Evolutionary conservation across 2,329 filamentous ascomycete species (phyloP).

Genomic region (Karstenula rhodostoma): DNA sequence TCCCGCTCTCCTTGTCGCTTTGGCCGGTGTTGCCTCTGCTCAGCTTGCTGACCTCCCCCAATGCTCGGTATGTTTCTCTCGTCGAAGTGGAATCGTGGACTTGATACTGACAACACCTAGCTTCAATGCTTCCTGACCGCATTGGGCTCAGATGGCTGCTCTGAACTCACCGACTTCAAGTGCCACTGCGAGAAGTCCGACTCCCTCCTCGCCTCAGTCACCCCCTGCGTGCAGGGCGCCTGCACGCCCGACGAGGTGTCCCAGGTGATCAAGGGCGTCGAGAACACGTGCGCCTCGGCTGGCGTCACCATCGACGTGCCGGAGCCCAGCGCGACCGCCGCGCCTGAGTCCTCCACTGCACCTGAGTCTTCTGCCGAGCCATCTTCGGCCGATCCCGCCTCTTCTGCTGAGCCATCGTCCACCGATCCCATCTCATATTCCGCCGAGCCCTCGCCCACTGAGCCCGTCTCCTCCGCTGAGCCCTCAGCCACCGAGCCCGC

Average conservation of each 20-base stretch:
- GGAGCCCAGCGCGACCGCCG: constrained; percentile 18
- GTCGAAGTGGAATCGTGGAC: background rate
- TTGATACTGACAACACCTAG: constrained; percentile 44
- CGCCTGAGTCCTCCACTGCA: constrained; percentile 19
- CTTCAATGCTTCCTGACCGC: constrained; percentile 56
- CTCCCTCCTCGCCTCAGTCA: constrained; percentile 51
- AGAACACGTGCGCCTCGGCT: constrained; percentile 42
- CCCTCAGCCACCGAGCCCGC: constrained; percentile 8
- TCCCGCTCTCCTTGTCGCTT: constrained; percentile 50
- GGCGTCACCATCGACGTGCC: constrained; percentile 43
- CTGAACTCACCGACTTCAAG: constrained; percentile 56
- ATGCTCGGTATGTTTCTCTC: constrained; percentile 55
- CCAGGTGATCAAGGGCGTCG: constrained; percentile 38
- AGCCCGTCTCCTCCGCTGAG: constrained; percentile 18
- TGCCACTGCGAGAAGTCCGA: constrained; percentile 59
- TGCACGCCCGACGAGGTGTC: constrained; percentile 52
- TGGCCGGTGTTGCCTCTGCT: constrained; percentile 55
- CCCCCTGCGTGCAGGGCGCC: constrained; percentile 56
- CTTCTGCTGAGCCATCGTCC: constrained; percentile 13
- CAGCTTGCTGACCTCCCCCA: constrained; percentile 56
- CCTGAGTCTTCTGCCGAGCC: constrained; percentile 16
- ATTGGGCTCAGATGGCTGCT: constrained; percentile 55
- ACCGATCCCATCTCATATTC: constrained; percentile 9
- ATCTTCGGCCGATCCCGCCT: constrained; percentile 12
- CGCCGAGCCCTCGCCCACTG: constrained; percentile 21